Evolutionary conservation across 2,329 filamentous ascomycete genomes (phyloP).

Genomic region (Aspergillus caelatus): DNA sequence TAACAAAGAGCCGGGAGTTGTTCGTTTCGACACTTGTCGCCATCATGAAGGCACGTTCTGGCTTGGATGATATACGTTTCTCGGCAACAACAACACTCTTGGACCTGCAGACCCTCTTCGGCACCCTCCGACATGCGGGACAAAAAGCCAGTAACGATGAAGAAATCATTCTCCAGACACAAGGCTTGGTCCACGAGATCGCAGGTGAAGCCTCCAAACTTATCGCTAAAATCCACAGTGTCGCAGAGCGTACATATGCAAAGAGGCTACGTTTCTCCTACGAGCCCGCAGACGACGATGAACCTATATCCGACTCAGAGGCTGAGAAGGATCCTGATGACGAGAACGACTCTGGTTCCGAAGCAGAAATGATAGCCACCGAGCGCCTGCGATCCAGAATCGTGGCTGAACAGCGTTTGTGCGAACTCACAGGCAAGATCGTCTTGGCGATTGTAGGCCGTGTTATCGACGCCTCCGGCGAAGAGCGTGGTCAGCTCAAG

Average conservation of each 20-base stretch:
- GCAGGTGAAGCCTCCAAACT: constrained; percentile 63
- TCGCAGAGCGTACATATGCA: constrained; percentile 76
- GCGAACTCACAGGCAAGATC: constrained; percentile 81
- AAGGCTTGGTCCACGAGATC: constrained; percentile 70
- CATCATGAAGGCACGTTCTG: constrained; percentile 53
- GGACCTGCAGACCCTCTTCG: constrained; percentile 80
- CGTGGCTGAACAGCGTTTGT: constrained; percentile 81
- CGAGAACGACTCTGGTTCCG: constrained; percentile 33
- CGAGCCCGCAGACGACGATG: constrained; percentile 67
- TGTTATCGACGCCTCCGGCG: constrained; percentile 68
- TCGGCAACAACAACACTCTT: constrained; percentile 75
- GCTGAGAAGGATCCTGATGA: constrained; percentile 59
- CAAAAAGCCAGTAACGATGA: constrained; percentile 43
- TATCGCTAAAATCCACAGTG: constrained; percentile 75
- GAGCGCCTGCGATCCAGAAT: constrained; percentile 67
- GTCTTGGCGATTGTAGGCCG: constrained; percentile 77
- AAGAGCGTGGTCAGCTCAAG: constrained; percentile 65
- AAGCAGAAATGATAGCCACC: constrained; percentile 40
- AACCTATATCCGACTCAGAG: constrained; percentile 66
- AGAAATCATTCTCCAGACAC: constrained; percentile 57
- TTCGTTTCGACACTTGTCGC: constrained; percentile 54
- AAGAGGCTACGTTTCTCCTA: constrained; percentile 58
- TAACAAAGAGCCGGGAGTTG: constrained; percentile 63
- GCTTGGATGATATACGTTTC: constrained; percentile 75
- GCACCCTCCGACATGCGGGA: constrained; percentile 64